These are phyloP conservation scores for Decorospora gaudefroyi DNA, from an alignment of 2,329 filamentous ascomycete genomes.

Conservation along the genomic window DNA sequence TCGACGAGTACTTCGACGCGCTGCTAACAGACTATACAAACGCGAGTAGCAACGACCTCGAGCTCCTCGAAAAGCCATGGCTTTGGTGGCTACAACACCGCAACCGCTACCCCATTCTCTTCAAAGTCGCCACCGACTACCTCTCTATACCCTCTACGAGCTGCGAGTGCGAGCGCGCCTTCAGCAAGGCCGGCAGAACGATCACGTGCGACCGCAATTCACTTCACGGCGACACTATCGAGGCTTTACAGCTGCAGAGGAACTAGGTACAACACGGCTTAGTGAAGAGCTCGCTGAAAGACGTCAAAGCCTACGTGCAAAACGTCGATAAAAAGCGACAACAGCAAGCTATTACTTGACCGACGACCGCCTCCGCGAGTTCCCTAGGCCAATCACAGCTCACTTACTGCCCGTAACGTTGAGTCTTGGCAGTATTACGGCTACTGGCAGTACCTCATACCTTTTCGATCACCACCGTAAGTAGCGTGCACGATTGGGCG, in stretches of 20 bases:
- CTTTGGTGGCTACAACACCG: constrained; percentile 8
- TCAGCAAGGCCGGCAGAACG: constrained; percentile 6
- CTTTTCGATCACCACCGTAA: too few relatives aligned
- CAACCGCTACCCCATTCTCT: constrained; percentile 6
- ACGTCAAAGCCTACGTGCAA: neutral
- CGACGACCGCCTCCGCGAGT: too few relatives aligned
- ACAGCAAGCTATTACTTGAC: too few relatives aligned
- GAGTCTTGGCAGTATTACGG: too few relatives aligned
- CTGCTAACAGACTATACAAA: too few relatives aligned
- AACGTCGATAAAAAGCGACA: too few relatives aligned
- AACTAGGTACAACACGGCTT: neutral
- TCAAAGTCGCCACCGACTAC: constrained; percentile 11
- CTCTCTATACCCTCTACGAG: constrained; percentile 12
- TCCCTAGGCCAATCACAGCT: too few relatives aligned
- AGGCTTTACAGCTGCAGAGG: constrained; percentile 7
- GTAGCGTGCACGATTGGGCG: too few relatives aligned
- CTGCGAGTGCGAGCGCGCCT: constrained; percentile 13
- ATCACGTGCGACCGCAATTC: constrained; percentile 8
- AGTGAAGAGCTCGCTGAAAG: neutral
- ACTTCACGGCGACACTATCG: constrained; percentile 1
- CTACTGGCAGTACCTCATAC: too few relatives aligned
- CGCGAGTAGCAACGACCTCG: neutral
- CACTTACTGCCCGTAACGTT: too few relatives aligned
- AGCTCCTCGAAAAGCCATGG: neutral
- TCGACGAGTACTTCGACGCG: too few relatives aligned